Evolutionary conservation across 768 basidiomycete species (phyloP), one percentile per base, ranked within the genome.

Genomic region (Auricularia sp.): DNA sequence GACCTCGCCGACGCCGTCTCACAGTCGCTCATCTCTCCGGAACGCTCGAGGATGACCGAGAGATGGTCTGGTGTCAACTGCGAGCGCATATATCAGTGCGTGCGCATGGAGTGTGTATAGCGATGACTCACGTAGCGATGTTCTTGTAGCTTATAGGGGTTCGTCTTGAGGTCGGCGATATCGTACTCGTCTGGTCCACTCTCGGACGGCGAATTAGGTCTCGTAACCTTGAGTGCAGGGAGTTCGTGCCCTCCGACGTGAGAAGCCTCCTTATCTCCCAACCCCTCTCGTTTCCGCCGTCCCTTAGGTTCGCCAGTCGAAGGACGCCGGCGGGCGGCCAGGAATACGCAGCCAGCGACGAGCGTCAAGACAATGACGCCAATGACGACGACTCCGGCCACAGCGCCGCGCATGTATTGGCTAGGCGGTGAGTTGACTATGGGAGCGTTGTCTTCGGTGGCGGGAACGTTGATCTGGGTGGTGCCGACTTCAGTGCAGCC

Each of bases 401-500:
- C 29, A 18, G 56, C 56, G 56, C 56, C 34, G 12, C 56, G 47
- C 47, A 51, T 51, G 47, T 51, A 21, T 18, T 16, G 47, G 16
- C 10, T 18, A 18, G 47, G 21, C 47, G 47, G 21, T 18, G 47
- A 51, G 47, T 21, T 51, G 47, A 21, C 14, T 18, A 21, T 18
- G 47, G 47, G 47, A 2, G 47, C 11, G 47, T 16, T 23, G 56
- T 59, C 56, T 12, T 14, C 29, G 29, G 4, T 10, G 54, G 21
- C 29, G 54, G 56, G 34, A 29, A 8, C 29, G 23, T 59, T 29
- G 23, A 59, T 33, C 23, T 59, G 23, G 7, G 56, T 14, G 7
- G 23, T 34, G 56, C 29, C 56, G 56, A 59, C 56, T 59, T 59
- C 56, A 29, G 56, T n/a, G 56, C 56, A 59, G 56, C 56, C 56